phyloP scores from a whole-genome alignment of 2,329 filamentous ascomycete genomes.

The Phialophora macrospora region DNA sequence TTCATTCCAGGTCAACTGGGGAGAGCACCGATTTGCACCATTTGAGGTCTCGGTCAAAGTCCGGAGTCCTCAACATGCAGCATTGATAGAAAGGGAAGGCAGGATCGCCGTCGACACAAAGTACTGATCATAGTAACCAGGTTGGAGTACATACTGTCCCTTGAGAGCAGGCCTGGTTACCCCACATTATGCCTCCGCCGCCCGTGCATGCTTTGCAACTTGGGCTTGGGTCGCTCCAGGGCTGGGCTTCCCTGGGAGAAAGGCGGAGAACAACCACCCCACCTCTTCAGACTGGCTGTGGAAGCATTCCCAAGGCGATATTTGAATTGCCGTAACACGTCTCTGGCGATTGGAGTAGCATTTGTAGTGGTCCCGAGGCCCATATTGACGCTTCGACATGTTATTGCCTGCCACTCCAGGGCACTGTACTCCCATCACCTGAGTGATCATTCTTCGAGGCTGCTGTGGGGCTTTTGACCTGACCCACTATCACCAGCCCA shows the following conservation, averaged over 20 bases:
- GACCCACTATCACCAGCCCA: neutral
- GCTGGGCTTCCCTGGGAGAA: neutral
- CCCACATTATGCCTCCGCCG: conserved; percentile 7
- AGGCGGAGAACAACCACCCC: conserved; percentile 5
- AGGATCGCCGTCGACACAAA: conserved; percentile 27
- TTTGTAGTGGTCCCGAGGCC: neutral
- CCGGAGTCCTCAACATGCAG: conserved; percentile 37
- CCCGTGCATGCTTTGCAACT: too few relatives aligned
- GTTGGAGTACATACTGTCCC: conserved; percentile 5
- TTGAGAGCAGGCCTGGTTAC: neutral
- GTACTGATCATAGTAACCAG: conserved; percentile 20
- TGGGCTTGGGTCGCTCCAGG: neutral
- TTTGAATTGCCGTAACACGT: conserved; percentile 7
- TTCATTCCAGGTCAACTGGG: conserved; percentile 26
- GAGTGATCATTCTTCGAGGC: neutral
- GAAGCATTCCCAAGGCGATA: conserved; percentile 1
- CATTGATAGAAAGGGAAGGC: conserved; percentile 35
- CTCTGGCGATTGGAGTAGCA: conserved; percentile 8
- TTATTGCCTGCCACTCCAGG: neutral
- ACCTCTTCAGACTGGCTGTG: neutral
- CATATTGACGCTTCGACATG: neutral
- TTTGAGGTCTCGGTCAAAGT: conserved; percentile 41
- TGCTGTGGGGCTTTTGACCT: neutral
- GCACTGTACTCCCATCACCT: conserved; percentile 2
- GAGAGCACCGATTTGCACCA: conserved; percentile 38